phyloP scores from a whole-genome alignment of 108 stramenopile genomes.

The Cyclostephanos invisitatus region DNA sequence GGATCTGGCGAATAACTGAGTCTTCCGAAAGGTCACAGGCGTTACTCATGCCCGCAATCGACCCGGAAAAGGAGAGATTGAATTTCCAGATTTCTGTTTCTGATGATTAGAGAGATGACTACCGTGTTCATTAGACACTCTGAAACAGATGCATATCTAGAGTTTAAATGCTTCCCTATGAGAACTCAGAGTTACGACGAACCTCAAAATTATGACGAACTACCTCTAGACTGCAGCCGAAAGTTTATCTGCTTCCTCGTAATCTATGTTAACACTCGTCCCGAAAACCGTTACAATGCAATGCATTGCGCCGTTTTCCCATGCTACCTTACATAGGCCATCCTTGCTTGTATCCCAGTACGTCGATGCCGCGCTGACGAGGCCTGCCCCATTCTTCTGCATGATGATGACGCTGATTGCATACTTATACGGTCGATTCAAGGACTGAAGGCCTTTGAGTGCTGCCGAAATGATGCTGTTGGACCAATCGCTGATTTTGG shows the following conservation, averaged over 20 bases:
- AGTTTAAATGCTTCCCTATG: neutral
- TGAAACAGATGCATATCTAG: no score
- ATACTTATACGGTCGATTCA: slow-evolving; percentile 85
- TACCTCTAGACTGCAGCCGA: slow-evolving; percentile 4
- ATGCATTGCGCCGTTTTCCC: slow-evolving; percentile 80
- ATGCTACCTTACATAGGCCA: slow-evolving; percentile 61
- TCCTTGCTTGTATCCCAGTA: slow-evolving; percentile 76
- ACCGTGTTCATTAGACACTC: no score
- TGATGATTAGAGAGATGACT: no score
- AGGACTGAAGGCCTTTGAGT: slow-evolving; percentile 73
- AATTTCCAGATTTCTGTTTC: neutral
- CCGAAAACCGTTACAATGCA: slow-evolving; percentile 79
- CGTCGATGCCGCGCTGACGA: slow-evolving; percentile 69
- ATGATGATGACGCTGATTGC: slow-evolving; percentile 75
- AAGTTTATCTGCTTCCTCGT: neutral
- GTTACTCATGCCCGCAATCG: neutral
- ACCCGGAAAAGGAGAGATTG: neutral
- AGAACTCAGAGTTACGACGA: neutral
- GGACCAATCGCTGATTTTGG: slow-evolving; percentile 66
- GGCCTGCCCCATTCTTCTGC: slow-evolving; percentile 83
- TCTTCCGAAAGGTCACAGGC: neutral
- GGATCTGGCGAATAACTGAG: no score
- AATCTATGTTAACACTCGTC: slow-evolving; percentile 57
- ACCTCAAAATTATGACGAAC: neutral
- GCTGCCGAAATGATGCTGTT: slow-evolving; percentile 72